Base-by-base conservation (phyloP, 176 grass and related monocot species). In the Carex kokanica region DNA sequence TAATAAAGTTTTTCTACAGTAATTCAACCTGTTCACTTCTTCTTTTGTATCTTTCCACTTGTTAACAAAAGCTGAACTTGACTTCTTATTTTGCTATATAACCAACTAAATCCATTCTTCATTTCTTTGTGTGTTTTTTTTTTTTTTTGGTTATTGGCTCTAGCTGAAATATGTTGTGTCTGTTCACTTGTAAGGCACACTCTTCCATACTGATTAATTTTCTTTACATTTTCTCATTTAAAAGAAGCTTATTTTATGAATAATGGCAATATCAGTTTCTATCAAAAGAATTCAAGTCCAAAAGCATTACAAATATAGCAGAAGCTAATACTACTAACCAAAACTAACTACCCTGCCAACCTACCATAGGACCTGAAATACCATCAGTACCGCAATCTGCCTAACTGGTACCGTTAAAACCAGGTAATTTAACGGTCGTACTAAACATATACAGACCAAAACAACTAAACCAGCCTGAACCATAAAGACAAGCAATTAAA, bases 101-200 rank as follows among this genome's bases (percentile, higher is more conserved):
- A 49, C 47, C 40, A 53, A 24, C 11, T 52, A 75, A 75, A 21
- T 32, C 43, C n/a, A 23, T 75, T 49, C 16, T 79, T 79, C n/a
- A 40, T 18, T 67, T 68, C 64, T 67, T 5, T 34, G 32, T 34
- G 32, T 34, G 2, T 34, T 65, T 9, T 59, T 18, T 79, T 79
- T n/a, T 27, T 3, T 78, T 54, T 56, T 78, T n/a, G 27, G 8
- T 79, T 38, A 15, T 2, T 31, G 20, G 8, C 27, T 29, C 40
- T 80, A 21, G 78, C 54, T 40, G 53, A 80, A 60, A 60, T 80
- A 80, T 21, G 34, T 32, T 38, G 12, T 61, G 77, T 36, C 55
- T 7, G 16, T 53, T 60, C 74, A 57, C 13, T 54, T 55, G 74
- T 11, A 51, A 57, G 54, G 11, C 60, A n/a, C 4, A 12, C 14